Conservation (phyloP, 768 basidiomycete species). For the Sarcomyxa edulis region DNA sequence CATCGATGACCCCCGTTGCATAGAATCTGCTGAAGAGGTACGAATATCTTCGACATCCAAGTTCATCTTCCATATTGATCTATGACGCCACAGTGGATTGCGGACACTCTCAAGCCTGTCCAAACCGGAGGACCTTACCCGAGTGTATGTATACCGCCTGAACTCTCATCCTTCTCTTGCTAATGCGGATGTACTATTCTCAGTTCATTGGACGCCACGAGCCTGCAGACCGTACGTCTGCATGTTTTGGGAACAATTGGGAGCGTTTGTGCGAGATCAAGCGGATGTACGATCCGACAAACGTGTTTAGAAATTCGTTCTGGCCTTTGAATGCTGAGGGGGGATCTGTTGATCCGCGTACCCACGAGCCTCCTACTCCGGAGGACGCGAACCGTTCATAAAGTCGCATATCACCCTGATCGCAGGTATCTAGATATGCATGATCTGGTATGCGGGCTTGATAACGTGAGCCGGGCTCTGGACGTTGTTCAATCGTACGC, state of each 20-base stretch:
- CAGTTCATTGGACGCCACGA: constrained; percentile 79
- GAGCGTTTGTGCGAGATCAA: constrained; percentile 66
- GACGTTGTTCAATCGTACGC: too few relatives aligned
- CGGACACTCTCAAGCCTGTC: constrained; percentile 63
- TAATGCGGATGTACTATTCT: constrained; percentile 6
- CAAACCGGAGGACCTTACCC: constrained; percentile 80
- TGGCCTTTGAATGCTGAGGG: constrained; percentile 72
- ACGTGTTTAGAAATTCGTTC: constrained; percentile 71
- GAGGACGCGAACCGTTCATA: constrained; percentile 11
- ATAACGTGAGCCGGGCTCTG: too few relatives aligned
- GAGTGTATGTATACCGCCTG: constrained; percentile 50
- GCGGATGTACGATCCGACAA: constrained; percentile 67
- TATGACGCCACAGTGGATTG: constrained; percentile 59
- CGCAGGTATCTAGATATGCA: too few relatives aligned
- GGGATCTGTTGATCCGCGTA: constrained; percentile 45
- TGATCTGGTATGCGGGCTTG: too few relatives aligned
- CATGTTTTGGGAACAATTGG: constrained; percentile 76
- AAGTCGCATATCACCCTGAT: too few relatives aligned
- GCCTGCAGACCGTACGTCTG: constrained; percentile 51
- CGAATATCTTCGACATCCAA: constrained; percentile 12
- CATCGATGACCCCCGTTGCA: constrained; percentile 74
- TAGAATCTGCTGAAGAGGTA: constrained; percentile 79
- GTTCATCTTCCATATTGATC: not conserved
- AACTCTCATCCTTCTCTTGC: constrained; percentile 10
- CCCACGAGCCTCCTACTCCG: constrained; percentile 60